Conservation (phyloP, 73 alveolate genomes). For the Paramecium tetraurelia region DNA sequence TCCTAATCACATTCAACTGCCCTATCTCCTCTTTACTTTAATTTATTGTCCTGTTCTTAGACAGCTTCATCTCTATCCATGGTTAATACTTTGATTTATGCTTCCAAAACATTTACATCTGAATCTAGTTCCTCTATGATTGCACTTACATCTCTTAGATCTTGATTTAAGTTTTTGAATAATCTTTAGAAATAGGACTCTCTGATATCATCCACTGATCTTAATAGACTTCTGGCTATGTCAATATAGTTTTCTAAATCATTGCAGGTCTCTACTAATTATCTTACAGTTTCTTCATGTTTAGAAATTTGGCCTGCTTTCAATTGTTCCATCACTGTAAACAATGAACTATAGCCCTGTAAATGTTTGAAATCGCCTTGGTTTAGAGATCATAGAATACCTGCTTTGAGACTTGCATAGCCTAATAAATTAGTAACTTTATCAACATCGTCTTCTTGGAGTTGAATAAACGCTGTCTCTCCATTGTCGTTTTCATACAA, state of each 20-base stretch:
- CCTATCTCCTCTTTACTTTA: slow-evolving; percentile 17
- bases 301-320: background rate
- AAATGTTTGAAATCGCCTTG: background rate
- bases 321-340: slow-evolving; percentile 28
- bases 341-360: slow-evolving; percentile 31
- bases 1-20: slow-evolving; percentile 28
- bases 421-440: background rate
- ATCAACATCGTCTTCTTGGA: slow-evolving; percentile 6
- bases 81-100: background rate
- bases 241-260: slow-evolving; percentile 44
- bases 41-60: background rate
- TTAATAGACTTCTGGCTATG: background rate
- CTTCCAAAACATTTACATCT: background rate
- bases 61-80: slow-evolving; percentile 41
- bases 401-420: slow-evolving; percentile 36
- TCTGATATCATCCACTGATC: slow-evolving; percentile 46
- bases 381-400: background rate
- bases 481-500: background rate
- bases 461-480: background rate
- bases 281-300: background rate
- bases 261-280: background rate
- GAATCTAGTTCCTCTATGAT: slow-evolving; percentile 15
- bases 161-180: background rate
- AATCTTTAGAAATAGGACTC: background rate
- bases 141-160: slow-evolving; percentile 37